Percentiles rank a stretch among this genome's conserved stretches.
Conservation (phyloP, 2,329 filamentous ascomycete species). For the Aspergillus sp. region DNA sequence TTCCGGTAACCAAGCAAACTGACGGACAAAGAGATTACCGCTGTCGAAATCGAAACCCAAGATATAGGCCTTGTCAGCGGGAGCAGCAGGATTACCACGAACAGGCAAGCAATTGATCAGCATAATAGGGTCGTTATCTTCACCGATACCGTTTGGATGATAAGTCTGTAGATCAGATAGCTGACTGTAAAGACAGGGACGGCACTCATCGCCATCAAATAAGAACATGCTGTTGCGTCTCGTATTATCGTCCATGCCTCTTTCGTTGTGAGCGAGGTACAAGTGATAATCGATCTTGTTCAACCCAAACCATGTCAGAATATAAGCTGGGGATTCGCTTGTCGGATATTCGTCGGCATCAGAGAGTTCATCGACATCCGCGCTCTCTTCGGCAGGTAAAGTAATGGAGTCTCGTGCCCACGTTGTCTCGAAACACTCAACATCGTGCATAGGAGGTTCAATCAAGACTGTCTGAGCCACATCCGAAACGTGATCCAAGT, state of each 20-base stretch:
- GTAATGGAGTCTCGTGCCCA: not conserved
- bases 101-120: slow-evolving; percentile 29
- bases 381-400: too few species aligned
- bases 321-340: slow-evolving; percentile 10
- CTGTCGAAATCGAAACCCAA: slow-evolving; percentile 30
- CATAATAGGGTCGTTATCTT: slow-evolving; percentile 17
- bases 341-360: not conserved
- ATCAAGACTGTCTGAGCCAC: not conserved
- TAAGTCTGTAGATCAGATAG: slow-evolving; percentile 17
- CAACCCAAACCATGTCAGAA: slow-evolving; percentile 30
- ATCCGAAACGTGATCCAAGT: not conserved
- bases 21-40: slow-evolving; percentile 26
- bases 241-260: slow-evolving; percentile 15
- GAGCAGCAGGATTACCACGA: slow-evolving; percentile 12
- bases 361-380: not conserved
- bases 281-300: slow-evolving; percentile 36
- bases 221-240: slow-evolving; percentile 28
- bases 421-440: not conserved
- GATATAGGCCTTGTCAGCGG: slow-evolving; percentile 20
- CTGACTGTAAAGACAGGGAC: slow-evolving; percentile 25
- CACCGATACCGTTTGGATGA: slow-evolving; percentile 14
- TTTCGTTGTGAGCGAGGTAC: slow-evolving; percentile 32
- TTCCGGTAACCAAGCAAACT: slow-evolving; percentile 28
- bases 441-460: not conserved
- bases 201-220: slow-evolving; percentile 28